Evolutionary conservation across 2,329 filamentous ascomycete genomes (phyloP), one percentile per base, ranked within the genome.

Genomic region (Ambrosiella xylebori): DNA sequence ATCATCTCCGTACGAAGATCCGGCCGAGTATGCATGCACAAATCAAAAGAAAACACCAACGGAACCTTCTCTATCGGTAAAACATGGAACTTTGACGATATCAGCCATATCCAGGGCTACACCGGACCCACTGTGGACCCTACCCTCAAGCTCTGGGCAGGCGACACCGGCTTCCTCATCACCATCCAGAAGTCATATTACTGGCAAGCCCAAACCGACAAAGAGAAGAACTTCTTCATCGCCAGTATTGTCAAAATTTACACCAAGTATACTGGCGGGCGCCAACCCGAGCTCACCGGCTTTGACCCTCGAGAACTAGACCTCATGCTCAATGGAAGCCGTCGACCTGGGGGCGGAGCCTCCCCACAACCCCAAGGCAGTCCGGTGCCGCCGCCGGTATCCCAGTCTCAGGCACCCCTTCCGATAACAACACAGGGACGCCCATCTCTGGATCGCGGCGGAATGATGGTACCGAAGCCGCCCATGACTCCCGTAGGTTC

Each of bases 151-250:
- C 71, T 85, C 67, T 95, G 87, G 86, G 91, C 88, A 19, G 84
- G 85, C 56, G 84, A 84, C 59, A 81, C 82, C 50, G 93, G 93
- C 13, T 97, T 98, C 67, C 75, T 85, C 35, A 88, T 97, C 55
- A 93, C 84, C 1, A 79, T 98, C 36, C 85, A 86, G 35, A 98
- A 98, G 69, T 86, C 89, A 0, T 98, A 98, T 71, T 98, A 93
- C 69, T 98, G 93, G 93, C 82, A 95, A 69, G 89, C 93, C 39
- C 84, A 88, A 63, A 93, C 88, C 0, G 79, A 87, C 57, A 96
- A 96, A 73, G 93, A 98, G 71, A 97, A 96, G 75, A 91, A 95
- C 68, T 97, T 97, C 72, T 98, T 98, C 70, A 93, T 98, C 65
- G 89, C 87, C 39, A 96, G 90, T 69, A 72, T 97, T 64, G 82